phyloP scores from a whole-genome alignment of 495 filamentous ascomycete species.

The Cercophora newfieldiana region DNA sequence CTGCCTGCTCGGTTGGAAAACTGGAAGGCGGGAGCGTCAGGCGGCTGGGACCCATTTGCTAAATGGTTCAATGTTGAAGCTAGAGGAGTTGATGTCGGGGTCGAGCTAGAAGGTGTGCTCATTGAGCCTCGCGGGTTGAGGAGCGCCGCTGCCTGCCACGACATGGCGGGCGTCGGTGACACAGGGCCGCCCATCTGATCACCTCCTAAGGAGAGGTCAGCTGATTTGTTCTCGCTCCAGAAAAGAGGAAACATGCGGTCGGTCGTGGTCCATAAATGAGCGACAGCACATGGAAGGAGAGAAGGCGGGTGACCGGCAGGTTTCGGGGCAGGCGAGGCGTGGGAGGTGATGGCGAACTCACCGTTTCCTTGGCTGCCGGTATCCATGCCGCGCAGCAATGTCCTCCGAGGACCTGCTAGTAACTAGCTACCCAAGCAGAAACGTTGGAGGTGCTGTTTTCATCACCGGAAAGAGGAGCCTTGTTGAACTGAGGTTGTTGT shows the following conservation, averaged over 20 bases:
- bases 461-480: neutral
- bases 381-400: constrained; percentile 12
- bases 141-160: constrained; percentile 29
- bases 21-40: constrained; percentile 37
- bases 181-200: neutral
- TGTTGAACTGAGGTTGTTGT: neutral
- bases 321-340: neutral
- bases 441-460: neutral
- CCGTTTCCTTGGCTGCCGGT: constrained; percentile 19
- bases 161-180: constrained; percentile 22
- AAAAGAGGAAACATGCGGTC: neutral
- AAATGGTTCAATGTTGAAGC: constrained; percentile 8
- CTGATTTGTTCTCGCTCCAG: neutral
- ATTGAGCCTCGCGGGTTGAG: constrained; percentile 31
- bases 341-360: constrained; percentile 13
- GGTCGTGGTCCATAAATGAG: neutral
- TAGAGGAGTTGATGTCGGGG: constrained; percentile 20
- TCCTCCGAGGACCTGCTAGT: constrained; percentile 15
- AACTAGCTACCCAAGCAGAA: constrained; percentile 6
- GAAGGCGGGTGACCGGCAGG: neutral
- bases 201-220: neutral
- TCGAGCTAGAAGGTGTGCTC: constrained; percentile 4
- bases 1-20: constrained; percentile 41
- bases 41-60: constrained; percentile 8
- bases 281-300: neutral